phyloP scores from a whole-genome alignment of 1,284 basidiomycete species.

The Leucoagaricus sp. region DNA sequence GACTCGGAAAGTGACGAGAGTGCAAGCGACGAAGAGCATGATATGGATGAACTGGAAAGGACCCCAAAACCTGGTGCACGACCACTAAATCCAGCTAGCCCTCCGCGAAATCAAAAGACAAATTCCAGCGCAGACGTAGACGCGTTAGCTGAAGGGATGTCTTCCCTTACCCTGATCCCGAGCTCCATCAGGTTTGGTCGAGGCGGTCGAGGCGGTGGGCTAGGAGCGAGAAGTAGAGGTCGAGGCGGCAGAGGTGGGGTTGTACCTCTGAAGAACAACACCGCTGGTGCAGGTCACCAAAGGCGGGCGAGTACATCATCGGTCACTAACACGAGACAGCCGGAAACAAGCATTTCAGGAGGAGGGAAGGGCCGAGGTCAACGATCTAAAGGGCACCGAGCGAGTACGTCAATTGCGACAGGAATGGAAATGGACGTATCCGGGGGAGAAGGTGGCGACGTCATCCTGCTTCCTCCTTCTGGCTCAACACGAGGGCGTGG shows the following conservation, averaged over 20 bases:
- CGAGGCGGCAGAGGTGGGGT: conserved; percentile 19
- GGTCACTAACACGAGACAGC: conserved; percentile 7
- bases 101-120: conserved; percentile 15
- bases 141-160: conserved; percentile 49
- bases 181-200: conserved; percentile 69
- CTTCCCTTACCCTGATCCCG: conserved; percentile 68
- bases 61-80: conserved; percentile 25
- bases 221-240: conserved; percentile 17
- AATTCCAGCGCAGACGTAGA: conserved; percentile 25
- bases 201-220: conserved; percentile 50
- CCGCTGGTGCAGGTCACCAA: conserved; percentile 8
- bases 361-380: conserved; percentile 14
- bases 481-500: neutral
- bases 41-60: conserved; percentile 23
- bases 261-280: conserved; percentile 11
- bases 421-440: conserved; percentile 14
- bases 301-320: conserved; percentile 5
- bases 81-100: conserved; percentile 19
- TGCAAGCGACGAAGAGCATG: conserved; percentile 22
- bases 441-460: neutral
- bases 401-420: neutral
- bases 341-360: conserved; percentile 21
- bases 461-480: conserved; percentile 8
- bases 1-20: conserved; percentile 22
- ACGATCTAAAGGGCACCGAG: conserved; percentile 11